Evolutionary conservation across 495 filamentous ascomycete species (phyloP).

Genomic region (Tuber indicum): DNA sequence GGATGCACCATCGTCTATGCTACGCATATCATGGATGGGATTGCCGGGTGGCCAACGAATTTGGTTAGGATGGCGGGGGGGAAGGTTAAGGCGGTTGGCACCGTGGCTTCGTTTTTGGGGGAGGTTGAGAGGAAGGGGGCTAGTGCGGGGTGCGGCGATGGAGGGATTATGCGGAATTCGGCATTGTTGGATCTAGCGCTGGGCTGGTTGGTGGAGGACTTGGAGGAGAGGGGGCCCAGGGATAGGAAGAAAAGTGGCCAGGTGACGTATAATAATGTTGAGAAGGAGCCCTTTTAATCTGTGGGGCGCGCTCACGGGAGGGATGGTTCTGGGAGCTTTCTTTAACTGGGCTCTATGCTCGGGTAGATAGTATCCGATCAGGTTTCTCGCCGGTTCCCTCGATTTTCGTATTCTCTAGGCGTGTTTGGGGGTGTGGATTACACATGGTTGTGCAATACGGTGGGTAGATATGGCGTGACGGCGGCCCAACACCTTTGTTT

Average conservation of each 20-base stretch:
- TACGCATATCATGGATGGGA: constrained; percentile 91
- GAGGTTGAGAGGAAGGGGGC: constrained; percentile 52
- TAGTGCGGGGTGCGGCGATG: constrained; percentile 32
- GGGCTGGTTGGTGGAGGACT: constrained; percentile 76
- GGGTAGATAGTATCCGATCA: not conserved
- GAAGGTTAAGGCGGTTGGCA: constrained; percentile 79
- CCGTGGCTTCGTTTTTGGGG: constrained; percentile 75
- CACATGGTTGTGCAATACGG: not conserved
- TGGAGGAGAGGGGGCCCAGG: constrained; percentile 72
- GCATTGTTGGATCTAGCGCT: constrained; percentile 62
- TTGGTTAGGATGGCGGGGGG: constrained; percentile 91
- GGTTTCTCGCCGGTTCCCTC: not conserved
- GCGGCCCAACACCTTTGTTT: not conserved
- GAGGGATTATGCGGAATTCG: constrained; percentile 29
- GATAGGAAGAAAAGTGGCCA: constrained; percentile 30
- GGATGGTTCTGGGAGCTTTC: not conserved
- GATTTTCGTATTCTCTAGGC: not conserved
- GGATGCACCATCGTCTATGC: constrained; percentile 92
- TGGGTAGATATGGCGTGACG: not conserved
- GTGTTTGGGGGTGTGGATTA: not conserved
- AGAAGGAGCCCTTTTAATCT: constrained; percentile 20
- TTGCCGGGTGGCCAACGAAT: constrained; percentile 89
- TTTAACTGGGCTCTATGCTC: not conserved
- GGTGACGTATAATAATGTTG: constrained; percentile 22
- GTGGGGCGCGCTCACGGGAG: not conserved